A percentile compares a stretch with the other conserved stretches of the same genome.
Evolutionary conservation across 768 basidiomycete species (phyloP).

Genomic region (Auricularia auricula-judae): DNA sequence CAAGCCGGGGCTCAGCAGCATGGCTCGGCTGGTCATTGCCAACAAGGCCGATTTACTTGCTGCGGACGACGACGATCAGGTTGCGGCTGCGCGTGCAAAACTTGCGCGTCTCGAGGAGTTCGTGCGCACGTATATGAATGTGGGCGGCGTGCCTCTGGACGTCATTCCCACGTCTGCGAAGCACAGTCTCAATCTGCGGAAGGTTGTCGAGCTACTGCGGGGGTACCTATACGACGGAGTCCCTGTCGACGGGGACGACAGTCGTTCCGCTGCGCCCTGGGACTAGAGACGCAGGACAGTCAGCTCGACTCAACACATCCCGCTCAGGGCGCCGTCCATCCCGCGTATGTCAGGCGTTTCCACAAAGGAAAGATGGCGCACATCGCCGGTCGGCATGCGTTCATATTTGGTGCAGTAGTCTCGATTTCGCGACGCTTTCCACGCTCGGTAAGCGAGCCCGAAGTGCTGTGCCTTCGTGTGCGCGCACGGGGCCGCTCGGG

Average conservation of each 20-base stretch:
- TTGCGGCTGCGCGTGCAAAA: constrained; percentile 46
- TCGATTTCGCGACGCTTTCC: too few relatives aligned
- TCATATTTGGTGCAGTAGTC: too few relatives aligned
- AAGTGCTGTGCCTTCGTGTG: too few relatives aligned
- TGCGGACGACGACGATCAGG: constrained; percentile 25
- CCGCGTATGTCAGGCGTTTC: too few relatives aligned
- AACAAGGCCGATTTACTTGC: constrained; percentile 91
- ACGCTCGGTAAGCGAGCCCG: too few relatives aligned
- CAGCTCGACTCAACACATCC: too few relatives aligned
- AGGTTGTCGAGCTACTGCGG: constrained; percentile 57
- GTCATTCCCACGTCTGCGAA: constrained; percentile 82
- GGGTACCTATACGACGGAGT: constrained; percentile 46
- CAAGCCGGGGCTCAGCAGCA: constrained; percentile 63
- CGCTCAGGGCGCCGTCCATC: too few relatives aligned
- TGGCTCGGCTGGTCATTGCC: constrained; percentile 74
- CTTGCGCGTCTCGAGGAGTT: constrained; percentile 44
- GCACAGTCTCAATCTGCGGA: constrained; percentile 67
- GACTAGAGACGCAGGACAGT: background rate
- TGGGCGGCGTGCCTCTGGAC: constrained; percentile 32
- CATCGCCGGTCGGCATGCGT: too few relatives aligned
- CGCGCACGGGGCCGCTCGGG: too few relatives aligned
- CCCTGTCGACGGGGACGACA: constrained; percentile 9
- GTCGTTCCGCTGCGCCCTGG: background rate
- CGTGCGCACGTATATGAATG: constrained; percentile 22
- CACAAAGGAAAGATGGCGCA: too few relatives aligned